Conservation (phyloP, 768 basidiomycete species). For the Tulasnella sp. region DNA sequence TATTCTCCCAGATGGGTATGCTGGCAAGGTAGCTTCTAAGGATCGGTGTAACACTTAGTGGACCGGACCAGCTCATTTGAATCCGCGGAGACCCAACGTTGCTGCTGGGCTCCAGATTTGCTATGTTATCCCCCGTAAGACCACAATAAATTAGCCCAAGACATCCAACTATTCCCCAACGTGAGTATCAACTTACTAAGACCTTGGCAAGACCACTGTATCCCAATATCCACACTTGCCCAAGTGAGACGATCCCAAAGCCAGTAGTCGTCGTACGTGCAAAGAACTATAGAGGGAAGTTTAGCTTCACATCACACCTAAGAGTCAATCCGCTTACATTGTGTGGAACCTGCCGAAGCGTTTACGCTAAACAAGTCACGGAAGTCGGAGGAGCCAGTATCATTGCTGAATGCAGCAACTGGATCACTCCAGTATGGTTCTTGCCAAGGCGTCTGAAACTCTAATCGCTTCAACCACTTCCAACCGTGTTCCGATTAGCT, state of each 20-base stretch:
- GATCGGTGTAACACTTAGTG: not conserved
- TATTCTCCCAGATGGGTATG: not conserved
- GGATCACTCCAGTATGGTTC: not conserved
- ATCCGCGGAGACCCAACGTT: not conserved
- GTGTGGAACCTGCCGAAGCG: not conserved
- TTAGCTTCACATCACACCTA: not conserved
- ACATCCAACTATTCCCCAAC: too few species aligned
- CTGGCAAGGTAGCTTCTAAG: not conserved
- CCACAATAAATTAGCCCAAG: too few species aligned
- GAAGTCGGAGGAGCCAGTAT: not conserved
- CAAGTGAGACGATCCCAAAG: not conserved
- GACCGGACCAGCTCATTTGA: not conserved
- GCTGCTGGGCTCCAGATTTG: too few species aligned
- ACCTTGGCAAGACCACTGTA: not conserved
- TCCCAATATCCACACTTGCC: not conserved
- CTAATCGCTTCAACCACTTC: not conserved
- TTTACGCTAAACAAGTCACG: not conserved
- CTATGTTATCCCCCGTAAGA: too few species aligned
- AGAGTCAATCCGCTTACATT: not conserved
- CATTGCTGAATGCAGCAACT: not conserved
- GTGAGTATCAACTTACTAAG: not conserved
- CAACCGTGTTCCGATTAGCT: not conserved
- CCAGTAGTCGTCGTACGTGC: not conserved
- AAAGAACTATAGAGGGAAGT: not conserved
- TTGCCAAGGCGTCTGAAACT: not conserved